These are phyloP conservation scores for Colletotrichum chrysophilum DNA, from an alignment of 2,329 filamentous ascomycete genomes.

Conservation along the genomic window DNA sequence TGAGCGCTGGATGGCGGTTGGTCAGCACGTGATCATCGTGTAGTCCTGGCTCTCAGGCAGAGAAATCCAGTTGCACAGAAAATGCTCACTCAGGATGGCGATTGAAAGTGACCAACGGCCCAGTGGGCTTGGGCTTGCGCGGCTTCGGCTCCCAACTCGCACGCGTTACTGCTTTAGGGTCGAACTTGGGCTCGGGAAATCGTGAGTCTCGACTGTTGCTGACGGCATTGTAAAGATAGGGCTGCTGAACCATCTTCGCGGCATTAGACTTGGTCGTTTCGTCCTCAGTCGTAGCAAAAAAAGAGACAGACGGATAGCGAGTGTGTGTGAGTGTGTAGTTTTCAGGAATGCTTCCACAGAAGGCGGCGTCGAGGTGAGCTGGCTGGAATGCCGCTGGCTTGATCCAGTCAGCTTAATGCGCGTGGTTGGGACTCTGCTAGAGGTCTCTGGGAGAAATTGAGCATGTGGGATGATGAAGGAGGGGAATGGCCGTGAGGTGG, in stretches of 20 bases:
- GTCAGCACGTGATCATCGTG: background rate
- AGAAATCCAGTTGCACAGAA: background rate
- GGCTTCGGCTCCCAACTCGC: conserved; percentile 74
- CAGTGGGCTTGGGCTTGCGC: conserved; percentile 69
- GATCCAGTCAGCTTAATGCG: background rate
- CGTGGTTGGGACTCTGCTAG: background rate
- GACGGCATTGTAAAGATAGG: conserved; percentile 74
- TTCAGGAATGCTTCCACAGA: background rate
- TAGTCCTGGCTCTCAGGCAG: background rate
- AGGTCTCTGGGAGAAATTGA: background rate
- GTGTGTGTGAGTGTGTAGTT: background rate
- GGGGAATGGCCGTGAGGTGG: background rate
- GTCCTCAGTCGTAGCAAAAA: background rate
- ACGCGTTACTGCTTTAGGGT: conserved; percentile 85
- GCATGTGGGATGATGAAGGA: conserved; percentile 1
- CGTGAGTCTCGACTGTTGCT: conserved; percentile 57
- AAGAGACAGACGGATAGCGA: background rate
- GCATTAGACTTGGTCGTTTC: background rate
- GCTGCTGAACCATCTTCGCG: conserved; percentile 45
- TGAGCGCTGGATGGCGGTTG: conserved; percentile 53
- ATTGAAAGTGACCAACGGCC: conserved; percentile 83
- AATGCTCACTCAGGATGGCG: conserved; percentile 81
- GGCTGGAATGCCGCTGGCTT: conserved; percentile 1
- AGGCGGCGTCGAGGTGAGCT: background rate
- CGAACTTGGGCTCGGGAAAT: conserved; percentile 67